phyloP scores from a whole-genome alignment of 2,329 filamentous ascomycete genomes.

The Talaromyces funiculosus region DNA sequence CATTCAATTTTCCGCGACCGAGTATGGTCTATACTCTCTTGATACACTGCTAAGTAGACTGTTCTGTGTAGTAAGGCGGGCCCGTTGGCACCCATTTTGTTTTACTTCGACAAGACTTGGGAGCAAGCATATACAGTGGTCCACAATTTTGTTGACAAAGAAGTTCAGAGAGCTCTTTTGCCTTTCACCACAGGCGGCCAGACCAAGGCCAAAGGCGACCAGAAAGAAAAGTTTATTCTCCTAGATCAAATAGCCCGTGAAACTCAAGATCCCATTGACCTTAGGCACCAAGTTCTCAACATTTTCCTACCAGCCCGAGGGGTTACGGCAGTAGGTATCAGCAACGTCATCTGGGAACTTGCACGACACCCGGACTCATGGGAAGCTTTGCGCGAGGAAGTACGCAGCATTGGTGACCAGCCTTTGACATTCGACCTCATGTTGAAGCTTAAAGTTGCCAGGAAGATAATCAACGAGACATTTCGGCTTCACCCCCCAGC shows the following conservation, averaged over 20 bases:
- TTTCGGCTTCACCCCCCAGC: too few species aligned
- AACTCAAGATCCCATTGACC: not conserved
- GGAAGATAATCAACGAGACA: too few species aligned
- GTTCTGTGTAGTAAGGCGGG: not conserved
- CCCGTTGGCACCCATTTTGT: not conserved
- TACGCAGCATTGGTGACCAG: too few species aligned
- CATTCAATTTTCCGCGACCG: not conserved
- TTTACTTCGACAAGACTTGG: not conserved
- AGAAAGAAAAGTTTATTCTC: constrained; percentile 18
- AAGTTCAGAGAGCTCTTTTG: not conserved
- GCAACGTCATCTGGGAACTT: not conserved
- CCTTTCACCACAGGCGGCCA: not conserved
- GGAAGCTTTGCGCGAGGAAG: not conserved
- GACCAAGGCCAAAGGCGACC: not conserved
- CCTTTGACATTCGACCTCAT: too few species aligned
- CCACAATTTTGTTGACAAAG: not conserved
- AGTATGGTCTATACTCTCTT: not conserved
- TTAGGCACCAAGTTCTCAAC: not conserved
- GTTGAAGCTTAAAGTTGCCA: too few species aligned
- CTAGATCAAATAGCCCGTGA: constrained; percentile 19
- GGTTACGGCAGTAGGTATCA: not conserved
- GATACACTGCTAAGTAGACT: not conserved
- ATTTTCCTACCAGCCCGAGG: constrained; percentile 1
- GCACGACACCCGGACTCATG: not conserved
- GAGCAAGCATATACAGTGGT: not conserved